phyloP scores from a whole-genome alignment of 345 rosid species.

The Bruguiera gymnorhiza region DNA sequence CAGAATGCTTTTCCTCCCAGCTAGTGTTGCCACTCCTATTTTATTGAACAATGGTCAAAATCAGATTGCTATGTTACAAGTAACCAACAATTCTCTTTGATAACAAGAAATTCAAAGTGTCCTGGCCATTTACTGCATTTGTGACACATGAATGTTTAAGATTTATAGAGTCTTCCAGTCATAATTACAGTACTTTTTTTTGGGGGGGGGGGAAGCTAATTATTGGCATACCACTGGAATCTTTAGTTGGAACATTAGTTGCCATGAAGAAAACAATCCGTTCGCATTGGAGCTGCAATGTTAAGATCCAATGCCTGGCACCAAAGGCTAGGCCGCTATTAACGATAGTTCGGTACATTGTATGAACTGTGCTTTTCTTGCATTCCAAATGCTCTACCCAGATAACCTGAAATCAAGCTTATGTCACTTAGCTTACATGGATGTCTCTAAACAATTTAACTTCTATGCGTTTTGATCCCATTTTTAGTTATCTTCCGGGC shows the following conservation, averaged over 20 bases:
- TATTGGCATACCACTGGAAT: conserved; percentile 61
- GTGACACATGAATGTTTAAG: too few relatives aligned
- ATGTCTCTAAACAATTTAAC: too few relatives aligned
- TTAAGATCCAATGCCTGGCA: conserved; percentile 86
- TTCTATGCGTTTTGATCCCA: too few relatives aligned
- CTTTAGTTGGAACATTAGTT: conserved; percentile 95
- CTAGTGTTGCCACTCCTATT: conserved; percentile 81
- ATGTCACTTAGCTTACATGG: too few relatives aligned
- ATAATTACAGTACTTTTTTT: too few relatives aligned
- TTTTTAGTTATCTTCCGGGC: too few relatives aligned
- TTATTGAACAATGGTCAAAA: neutral
- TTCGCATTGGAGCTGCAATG: conserved; percentile 86
- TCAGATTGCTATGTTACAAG: neutral
- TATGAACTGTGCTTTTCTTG: conserved; percentile 62
- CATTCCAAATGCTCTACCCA: conserved; percentile 97
- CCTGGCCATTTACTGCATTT: too few relatives aligned
- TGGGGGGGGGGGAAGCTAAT: too few relatives aligned
- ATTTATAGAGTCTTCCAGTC: too few relatives aligned
- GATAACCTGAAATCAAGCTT: conserved; percentile 47
- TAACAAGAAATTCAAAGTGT: too few relatives aligned
- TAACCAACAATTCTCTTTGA: neutral
- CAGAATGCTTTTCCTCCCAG: conserved; percentile 91
- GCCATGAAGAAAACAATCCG: conserved; percentile 98
- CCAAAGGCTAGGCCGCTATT: conserved; percentile 90
- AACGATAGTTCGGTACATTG: conserved; percentile 68